Percentiles rank a stretch among this genome's conserved stretches.
These are phyloP conservation scores for Linnemannia exigua DNA, from an alignment of 192 early-diverging fungal species.

Conservation along the genomic window DNA sequence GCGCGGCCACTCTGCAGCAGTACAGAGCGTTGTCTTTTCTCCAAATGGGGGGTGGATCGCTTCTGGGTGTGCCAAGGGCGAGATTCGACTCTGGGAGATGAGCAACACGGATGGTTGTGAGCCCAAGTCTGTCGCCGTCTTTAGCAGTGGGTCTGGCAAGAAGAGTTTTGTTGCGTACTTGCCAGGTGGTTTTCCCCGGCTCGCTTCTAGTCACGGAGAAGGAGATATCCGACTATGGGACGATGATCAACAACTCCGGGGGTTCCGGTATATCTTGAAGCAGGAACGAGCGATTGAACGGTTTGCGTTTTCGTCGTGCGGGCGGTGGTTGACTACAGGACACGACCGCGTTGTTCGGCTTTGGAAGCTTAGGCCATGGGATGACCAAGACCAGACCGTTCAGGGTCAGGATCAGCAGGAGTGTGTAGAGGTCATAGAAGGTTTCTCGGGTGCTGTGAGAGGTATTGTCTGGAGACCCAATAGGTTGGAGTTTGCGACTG, in stretches of 20 bases:
- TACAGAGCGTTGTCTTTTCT: background rate
- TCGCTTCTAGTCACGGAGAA: background rate
- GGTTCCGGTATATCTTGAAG: background rate
- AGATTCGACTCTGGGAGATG: conserved; percentile 1
- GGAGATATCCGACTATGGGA: background rate
- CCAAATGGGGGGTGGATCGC: background rate
- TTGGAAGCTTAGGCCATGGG: background rate
- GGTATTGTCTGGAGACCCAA: background rate
- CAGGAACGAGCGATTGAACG: background rate
- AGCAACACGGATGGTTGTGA: background rate
- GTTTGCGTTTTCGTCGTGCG: background rate
- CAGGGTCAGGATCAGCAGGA: background rate
- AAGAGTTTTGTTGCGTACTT: background rate
- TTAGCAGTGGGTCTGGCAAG: background rate
- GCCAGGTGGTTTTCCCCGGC: background rate
- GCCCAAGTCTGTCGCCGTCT: background rate
- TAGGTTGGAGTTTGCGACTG: background rate
- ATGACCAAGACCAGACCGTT: no score
- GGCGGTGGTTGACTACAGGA: background rate
- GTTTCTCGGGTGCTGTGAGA: background rate
- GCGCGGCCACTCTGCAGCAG: background rate
- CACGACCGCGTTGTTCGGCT: background rate
- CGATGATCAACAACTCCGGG: background rate
- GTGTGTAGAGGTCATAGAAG: background rate
- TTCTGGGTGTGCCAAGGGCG: background rate